Base-by-base conservation (phyloP, 2,329 filamentous ascomycete genomes). In the Talaromyces rugulosus region DNA sequence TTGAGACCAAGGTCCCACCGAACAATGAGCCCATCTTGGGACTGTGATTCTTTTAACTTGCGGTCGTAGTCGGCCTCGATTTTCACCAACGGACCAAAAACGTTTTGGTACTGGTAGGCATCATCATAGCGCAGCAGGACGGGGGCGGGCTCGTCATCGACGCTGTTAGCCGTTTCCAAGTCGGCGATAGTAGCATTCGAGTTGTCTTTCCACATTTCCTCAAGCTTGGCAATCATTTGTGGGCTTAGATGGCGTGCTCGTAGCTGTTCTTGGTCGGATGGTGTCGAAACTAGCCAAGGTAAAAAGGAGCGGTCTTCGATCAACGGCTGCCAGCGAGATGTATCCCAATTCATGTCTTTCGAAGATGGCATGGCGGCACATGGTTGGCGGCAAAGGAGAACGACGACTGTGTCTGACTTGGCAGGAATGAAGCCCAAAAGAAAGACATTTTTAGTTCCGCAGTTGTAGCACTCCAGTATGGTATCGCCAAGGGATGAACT, bases 301-400 rank as follows among this genome's bases (percentile, higher is more conserved):
- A 99, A 79, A 74, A 99, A 99, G 16, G 92, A 95, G 56, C 95
- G 91, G 72, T 99, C 95, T 76, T 97, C 93, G 66, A 99, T 98
- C 62, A 99, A 83, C 12, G 95, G 95, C 75, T 98, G 93, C 95
- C 95, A 99, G 73, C 93, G 88, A 30, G 94, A 96, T 5, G 93
- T 96, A 75, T 99, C 95, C 95, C 95, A 99, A 75, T 95, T 99
- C 93, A 99, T 98, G 72, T 99, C 95, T 78, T 99, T 99, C 67
- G 92, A 94, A 36, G 95, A 98, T 1, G 93, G 90, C 79, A 91
- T 94, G 31, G 95, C 89, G 36, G 94, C 95, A 76, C 95, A 99
- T 54, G 95, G 95, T 77, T 98, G 95, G 64, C 95, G 92, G 76
- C 95, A 99, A 42, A 99, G 85, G 52, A 99, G 86, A 28, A 99